Percentiles rank a stretch among this genome's conserved stretches.
These are phyloP conservation scores for Phytophthora quininea DNA, from an alignment of 352 stramenopile species.

Conservation along the genomic window DNA sequence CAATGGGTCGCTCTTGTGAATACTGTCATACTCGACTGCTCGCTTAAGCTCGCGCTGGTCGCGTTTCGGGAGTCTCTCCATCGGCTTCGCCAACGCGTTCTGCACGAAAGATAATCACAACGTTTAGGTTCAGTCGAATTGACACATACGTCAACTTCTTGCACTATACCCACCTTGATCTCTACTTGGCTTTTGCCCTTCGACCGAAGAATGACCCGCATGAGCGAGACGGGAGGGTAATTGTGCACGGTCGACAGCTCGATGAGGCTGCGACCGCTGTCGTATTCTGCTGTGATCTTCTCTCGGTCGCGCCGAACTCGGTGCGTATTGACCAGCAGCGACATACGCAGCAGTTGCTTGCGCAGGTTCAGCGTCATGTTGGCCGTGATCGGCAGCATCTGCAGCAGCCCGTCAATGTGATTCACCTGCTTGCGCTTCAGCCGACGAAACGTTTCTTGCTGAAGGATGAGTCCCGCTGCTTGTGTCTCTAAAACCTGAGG, in stretches of 20 bases:
- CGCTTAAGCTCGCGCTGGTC: constrained; percentile 78
- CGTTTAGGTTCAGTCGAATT: too few species aligned
- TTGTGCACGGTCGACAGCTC: constrained; percentile 77
- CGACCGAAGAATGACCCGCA: constrained; percentile 78
- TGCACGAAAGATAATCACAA: constrained; percentile 30
- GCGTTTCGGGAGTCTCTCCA: constrained; percentile 60
- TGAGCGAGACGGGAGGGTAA: constrained; percentile 83
- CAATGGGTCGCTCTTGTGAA: constrained; percentile 85
- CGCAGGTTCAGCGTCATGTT: constrained; percentile 89
- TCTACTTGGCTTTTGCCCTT: constrained; percentile 67
- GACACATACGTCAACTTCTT: too few species aligned
- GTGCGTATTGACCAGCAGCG: constrained; percentile 85
- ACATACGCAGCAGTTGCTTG: constrained; percentile 88
- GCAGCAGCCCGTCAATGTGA: constrained; percentile 77
- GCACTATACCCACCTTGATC: constrained; percentile 49
- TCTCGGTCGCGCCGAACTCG: constrained; percentile 66
- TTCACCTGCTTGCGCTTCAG: constrained; percentile 85
- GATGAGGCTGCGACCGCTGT: constrained; percentile 78
- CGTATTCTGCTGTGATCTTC: constrained; percentile 73
- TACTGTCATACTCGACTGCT: constrained; percentile 79
- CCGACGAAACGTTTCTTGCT: constrained; percentile 86
- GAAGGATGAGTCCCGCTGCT: constrained; percentile 75
- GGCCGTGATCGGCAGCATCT: constrained; percentile 87
- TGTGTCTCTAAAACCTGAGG: constrained; percentile 85
- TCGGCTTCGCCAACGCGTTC: constrained; percentile 56